phyloP scores from a whole-genome alignment of 208 protist genomes.

The Leishmania tropica region DNA sequence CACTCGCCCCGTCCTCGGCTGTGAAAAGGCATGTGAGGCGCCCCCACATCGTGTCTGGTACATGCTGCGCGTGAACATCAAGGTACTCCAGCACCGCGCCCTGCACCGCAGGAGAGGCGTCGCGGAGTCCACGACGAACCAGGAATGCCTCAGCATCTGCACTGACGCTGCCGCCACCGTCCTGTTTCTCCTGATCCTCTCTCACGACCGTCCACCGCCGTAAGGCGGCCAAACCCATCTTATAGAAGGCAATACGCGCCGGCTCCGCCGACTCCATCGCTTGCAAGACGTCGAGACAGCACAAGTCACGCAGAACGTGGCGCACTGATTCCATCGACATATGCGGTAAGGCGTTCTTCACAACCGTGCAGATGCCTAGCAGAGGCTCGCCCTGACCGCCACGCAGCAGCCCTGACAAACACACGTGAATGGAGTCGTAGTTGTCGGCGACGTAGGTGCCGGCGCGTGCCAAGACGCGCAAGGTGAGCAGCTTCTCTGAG shows the following conservation, averaged over 20 bases:
- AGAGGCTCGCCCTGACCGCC: not conserved
- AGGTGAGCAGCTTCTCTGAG: not conserved
- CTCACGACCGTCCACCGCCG: not conserved
- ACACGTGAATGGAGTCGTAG: slow-evolving; percentile 9
- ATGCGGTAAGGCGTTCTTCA: slow-evolving; percentile 1
- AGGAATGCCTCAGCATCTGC: slow-evolving; percentile 11
- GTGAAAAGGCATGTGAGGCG: slow-evolving; percentile 9
- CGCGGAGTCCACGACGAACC: slow-evolving; percentile 26
- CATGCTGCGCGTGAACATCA: slow-evolving; percentile 28
- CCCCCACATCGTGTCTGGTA: not conserved
- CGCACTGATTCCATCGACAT: not conserved
- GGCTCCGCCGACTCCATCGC: not conserved
- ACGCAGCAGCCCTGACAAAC: not conserved
- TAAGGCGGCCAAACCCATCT: slow-evolving; percentile 6
- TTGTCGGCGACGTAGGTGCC: slow-evolving; percentile 12
- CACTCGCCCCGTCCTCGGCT: not conserved
- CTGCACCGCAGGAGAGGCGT: slow-evolving; percentile 38
- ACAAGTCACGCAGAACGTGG: slow-evolving; percentile 9
- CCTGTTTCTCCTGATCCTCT: not conserved
- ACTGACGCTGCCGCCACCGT: not conserved
- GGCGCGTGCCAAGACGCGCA: slow-evolving; percentile 5
- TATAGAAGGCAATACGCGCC: slow-evolving; percentile 10
- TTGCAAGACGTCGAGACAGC: slow-evolving; percentile 1
- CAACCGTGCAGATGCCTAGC: not conserved
- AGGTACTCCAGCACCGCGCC: slow-evolving; percentile 45